phyloP scores from a whole-genome alignment of 371 early-diverging fungal genomes.

The Mortierella sp. region DNA sequence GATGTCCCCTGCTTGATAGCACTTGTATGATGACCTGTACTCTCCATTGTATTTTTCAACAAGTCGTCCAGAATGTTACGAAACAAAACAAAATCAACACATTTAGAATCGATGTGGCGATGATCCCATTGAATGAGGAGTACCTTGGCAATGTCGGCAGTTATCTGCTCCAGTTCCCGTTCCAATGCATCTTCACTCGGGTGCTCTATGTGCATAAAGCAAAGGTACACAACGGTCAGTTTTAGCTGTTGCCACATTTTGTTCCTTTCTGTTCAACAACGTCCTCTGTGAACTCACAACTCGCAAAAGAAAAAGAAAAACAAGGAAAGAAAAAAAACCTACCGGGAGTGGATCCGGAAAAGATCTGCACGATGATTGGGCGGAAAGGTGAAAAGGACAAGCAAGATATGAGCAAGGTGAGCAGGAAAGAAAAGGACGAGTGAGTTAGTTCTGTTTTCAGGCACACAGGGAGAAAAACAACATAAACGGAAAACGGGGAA shows the following conservation, averaged over 20 bases:
- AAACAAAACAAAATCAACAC: no score
- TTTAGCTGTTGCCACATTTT: not conserved
- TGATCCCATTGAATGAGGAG: not conserved
- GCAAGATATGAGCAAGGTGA: slow-evolving; percentile 3
- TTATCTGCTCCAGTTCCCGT: slow-evolving; percentile 32
- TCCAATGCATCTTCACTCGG: slow-evolving; percentile 47
- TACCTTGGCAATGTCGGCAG: slow-evolving; percentile 40
- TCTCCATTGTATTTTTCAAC: not conserved
- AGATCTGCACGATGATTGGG: slow-evolving; percentile 45
- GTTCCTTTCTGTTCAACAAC: not conserved
- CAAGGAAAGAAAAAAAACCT: slow-evolving; percentile 18
- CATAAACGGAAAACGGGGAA: not conserved
- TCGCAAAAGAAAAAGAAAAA: not conserved
- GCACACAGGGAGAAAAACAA: slow-evolving; percentile 2
- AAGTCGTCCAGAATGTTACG: no score
- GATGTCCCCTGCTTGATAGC: not conserved
- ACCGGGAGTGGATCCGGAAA: slow-evolving; percentile 57
- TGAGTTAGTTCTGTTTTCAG: not conserved
- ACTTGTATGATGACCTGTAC: not conserved
- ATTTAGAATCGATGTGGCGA: no score
- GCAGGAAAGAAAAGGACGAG: slow-evolving; percentile 4
- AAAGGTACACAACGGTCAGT: not conserved
- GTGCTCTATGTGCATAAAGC: slow-evolving; percentile 24
- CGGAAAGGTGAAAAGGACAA: not conserved
- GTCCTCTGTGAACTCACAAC: not conserved